Evolutionary conservation across 2,329 filamentous ascomycete species (phyloP).

Genomic region (Penicillium palitans): DNA sequence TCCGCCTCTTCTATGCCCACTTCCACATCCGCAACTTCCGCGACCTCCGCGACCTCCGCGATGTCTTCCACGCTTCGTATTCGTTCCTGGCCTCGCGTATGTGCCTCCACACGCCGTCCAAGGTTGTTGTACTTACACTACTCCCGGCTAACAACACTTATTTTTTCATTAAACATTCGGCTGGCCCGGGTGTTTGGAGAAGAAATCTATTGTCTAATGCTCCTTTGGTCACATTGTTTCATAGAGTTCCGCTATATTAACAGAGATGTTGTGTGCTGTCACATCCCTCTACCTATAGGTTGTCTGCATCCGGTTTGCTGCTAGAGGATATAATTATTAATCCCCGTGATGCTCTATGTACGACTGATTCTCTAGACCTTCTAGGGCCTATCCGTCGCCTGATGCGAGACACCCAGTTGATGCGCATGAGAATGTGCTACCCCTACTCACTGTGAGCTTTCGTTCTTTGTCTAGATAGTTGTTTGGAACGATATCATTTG

Average conservation of each 20-base stretch:
- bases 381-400: background rate
- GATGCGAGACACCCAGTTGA: background rate
- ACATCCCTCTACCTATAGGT: background rate
- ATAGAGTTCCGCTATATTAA: background rate
- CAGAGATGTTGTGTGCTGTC: background rate
- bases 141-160: slow-evolving; percentile 65
- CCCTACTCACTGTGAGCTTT: background rate
- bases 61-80: no score
- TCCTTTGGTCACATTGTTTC: background rate
- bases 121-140: slow-evolving; percentile 65
- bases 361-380: background rate
- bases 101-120: slow-evolving; percentile 65
- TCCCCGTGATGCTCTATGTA: background rate
- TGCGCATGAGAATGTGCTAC: background rate
- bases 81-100: slow-evolving; percentile 54
- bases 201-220: background rate
- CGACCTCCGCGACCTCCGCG: no score
- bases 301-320: background rate
- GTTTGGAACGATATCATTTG: background rate
- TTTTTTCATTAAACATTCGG: slow-evolving; percentile 57
- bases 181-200: slow-evolving; percentile 55
- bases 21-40: no score
- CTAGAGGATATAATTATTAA: no score
- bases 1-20: no score
- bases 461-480: background rate